A percentile compares a stretch with the other conserved stretches of the same genome.
Evolutionary conservation across 306 rosid genomes (phyloP).

Genomic region (Quercus parvula): DNA sequence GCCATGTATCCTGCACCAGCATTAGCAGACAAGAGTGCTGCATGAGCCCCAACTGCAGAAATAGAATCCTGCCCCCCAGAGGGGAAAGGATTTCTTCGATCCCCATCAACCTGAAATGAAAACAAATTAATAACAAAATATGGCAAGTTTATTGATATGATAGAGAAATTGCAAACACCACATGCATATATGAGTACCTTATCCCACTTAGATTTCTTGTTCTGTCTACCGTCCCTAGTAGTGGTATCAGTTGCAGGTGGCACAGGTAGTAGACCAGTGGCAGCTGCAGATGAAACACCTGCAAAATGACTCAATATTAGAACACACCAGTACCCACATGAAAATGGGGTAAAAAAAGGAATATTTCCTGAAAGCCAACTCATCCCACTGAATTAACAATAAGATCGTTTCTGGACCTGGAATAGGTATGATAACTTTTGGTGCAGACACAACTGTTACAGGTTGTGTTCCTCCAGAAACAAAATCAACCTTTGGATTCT

Average conservation of each 20-base stretch:
- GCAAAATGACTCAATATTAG: conserved; percentile 19
- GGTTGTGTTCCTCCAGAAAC: conserved; percentile 60
- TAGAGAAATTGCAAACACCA: conserved; percentile 5
- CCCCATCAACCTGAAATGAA: conserved; percentile 69
- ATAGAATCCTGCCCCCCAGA: conserved; percentile 58
- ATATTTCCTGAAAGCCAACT: background rate
- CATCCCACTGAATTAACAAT: conserved; percentile 1
- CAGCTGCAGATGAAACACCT: conserved; percentile 42
- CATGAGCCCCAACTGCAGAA: conserved; percentile 62
- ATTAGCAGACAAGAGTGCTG: conserved; percentile 62
- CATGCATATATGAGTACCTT: conserved; percentile 36
- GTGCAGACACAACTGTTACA: conserved; percentile 42
- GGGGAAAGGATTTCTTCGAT: conserved; percentile 61
- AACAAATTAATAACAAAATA: conserved; percentile 20
- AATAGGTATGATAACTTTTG: conserved; percentile 44
- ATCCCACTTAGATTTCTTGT: conserved; percentile 62
- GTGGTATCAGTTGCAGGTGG: conserved; percentile 44
- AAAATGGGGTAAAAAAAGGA: conserved; percentile 11
- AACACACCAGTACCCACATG: conserved; percentile 5
- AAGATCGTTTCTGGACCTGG: conserved; percentile 34
- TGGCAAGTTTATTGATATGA: conserved; percentile 16
- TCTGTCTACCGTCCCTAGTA: conserved; percentile 63
- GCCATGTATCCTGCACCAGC: conserved; percentile 82
- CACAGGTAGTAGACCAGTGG: conserved; percentile 46
- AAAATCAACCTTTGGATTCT: conserved; percentile 60